A percentile compares a stretch with the other conserved stretches of the same genome.
Evolutionary conservation across 352 stramenopile species (phyloP).

Genomic region (Phytophthora ramorum): DNA sequence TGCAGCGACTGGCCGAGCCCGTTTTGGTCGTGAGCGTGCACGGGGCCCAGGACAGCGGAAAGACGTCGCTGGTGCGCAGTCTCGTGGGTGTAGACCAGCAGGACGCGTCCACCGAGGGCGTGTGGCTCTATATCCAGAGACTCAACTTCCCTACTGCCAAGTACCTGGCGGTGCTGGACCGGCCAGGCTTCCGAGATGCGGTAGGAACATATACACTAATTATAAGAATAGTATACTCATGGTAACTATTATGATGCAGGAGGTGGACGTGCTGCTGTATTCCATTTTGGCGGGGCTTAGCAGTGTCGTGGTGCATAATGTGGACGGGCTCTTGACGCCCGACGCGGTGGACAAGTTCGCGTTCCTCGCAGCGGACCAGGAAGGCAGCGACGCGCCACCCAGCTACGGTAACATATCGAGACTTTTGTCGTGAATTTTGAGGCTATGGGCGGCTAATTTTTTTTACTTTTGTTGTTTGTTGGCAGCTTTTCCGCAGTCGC

Average conservation of each 20-base stretch:
- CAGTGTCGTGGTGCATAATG: constrained; percentile 78
- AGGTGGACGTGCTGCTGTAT: constrained; percentile 68
- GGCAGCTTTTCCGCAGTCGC: constrained; percentile 73
- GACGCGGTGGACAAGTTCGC: constrained; percentile 65
- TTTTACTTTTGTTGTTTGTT: not conserved
- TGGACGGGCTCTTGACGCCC: constrained; percentile 58
- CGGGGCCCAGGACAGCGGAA: constrained; percentile 63
- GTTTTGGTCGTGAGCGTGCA: constrained; percentile 79
- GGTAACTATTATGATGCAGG: constrained; percentile 31
- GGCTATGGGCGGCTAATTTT: not conserved
- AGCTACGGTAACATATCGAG: constrained; percentile 37
- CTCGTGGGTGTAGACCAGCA: constrained; percentile 33
- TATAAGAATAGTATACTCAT: too few relatives aligned
- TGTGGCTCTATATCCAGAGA: constrained; percentile 80
- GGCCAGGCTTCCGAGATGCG: constrained; percentile 49
- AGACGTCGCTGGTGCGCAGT: constrained; percentile 53
- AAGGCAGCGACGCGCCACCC: constrained; percentile 26
- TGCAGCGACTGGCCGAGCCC: constrained; percentile 72
- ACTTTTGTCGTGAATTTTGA: not conserved
- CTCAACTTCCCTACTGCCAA: constrained; percentile 71
- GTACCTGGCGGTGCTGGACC: constrained; percentile 76
- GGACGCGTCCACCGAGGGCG: constrained; percentile 25
- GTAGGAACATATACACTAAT: constrained; percentile 12
- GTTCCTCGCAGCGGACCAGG: constrained; percentile 50
- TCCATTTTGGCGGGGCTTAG: constrained; percentile 70